Percentiles rank a stretch among this genome's conserved stretches.
Evolutionary conservation across 371 early-diverging fungal species (phyloP).

Genomic region (Mucor racemosus): DNA sequence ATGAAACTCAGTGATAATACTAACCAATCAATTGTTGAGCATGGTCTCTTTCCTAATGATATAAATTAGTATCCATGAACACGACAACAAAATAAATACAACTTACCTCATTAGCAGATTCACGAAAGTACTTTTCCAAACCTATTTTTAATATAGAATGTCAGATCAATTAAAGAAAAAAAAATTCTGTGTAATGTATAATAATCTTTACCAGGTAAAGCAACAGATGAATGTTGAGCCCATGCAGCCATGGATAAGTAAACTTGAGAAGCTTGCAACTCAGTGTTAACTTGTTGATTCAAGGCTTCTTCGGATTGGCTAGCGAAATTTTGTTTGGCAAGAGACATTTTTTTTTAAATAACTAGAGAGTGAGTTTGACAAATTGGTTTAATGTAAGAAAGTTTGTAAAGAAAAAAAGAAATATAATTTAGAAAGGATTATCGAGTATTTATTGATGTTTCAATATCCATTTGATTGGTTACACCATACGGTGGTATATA

Average conservation of each 20-base stretch:
- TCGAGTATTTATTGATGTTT: slow-evolving; percentile 18
- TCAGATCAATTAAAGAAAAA: no score
- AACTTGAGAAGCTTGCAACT: slow-evolving; percentile 63
- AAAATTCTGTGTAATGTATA: not conserved
- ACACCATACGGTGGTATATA: not conserved
- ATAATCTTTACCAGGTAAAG: slow-evolving; percentile 53
- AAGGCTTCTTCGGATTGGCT: slow-evolving; percentile 67
- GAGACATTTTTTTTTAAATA: slow-evolving; percentile 45
- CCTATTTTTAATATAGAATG: slow-evolving; percentile 25
- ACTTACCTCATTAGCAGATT: slow-evolving; percentile 56
- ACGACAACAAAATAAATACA: not conserved
- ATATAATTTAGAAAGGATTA: not conserved
- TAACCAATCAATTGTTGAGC: slow-evolving; percentile 56
- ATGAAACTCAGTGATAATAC: not conserved
- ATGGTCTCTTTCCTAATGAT: slow-evolving; percentile 59
- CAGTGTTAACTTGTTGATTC: slow-evolving; percentile 69
- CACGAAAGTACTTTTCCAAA: slow-evolving; percentile 64
- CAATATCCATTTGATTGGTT: slow-evolving; percentile 21
- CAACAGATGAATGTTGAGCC: slow-evolving; percentile 57
- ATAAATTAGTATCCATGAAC: not conserved
- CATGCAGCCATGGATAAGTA: slow-evolving; percentile 66
- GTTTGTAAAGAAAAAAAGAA: slow-evolving; percentile 23
- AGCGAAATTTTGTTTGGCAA: slow-evolving; percentile 73
- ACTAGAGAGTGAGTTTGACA: not conserved
- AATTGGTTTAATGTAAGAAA: slow-evolving; percentile 24